These are phyloP conservation scores for Starmera pachycereana DNA, from an alignment of 805 yeast species.

Conservation along the genomic window DNA sequence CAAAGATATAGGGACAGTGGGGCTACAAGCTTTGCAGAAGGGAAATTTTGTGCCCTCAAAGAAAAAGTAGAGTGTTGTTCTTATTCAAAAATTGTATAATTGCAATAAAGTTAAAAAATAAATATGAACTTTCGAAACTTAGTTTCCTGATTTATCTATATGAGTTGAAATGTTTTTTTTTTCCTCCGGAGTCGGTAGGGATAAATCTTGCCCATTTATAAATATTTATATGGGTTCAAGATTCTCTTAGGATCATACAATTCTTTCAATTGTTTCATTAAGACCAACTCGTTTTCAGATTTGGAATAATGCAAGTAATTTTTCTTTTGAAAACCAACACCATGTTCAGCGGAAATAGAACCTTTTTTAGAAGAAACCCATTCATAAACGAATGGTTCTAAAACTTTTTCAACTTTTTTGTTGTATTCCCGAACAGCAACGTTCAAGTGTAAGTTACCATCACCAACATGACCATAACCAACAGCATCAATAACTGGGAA, in stretches of 20 bases:
- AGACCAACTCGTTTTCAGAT: slow-evolving; percentile 51
- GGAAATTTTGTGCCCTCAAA: slow-evolving; percentile 21
- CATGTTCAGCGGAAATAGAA: slow-evolving; percentile 95
- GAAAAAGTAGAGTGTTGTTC: neutral
- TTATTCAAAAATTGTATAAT: neutral
- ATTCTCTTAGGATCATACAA: slow-evolving; percentile 87
- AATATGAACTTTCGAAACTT: neutral
- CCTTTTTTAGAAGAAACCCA: slow-evolving; percentile 68
- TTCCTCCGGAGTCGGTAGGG: too few species aligned
- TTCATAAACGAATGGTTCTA: slow-evolving; percentile 94
- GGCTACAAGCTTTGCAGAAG: slow-evolving; percentile 36
- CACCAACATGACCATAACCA: slow-evolving; percentile 98
- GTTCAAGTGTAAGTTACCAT: slow-evolving; percentile 91
- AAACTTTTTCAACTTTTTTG: slow-evolving; percentile 63
- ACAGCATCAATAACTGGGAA: slow-evolving; percentile 82
- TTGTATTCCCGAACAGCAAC: slow-evolving; percentile 81
- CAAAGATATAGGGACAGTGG: slow-evolving; percentile 51
- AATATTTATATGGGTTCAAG: slow-evolving; percentile 89
- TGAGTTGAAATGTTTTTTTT: neutral
- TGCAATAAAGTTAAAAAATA: neutral
- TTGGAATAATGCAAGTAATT: slow-evolving; percentile 82
- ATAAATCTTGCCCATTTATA: too few species aligned
- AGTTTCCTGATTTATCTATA: neutral
- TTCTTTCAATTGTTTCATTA: slow-evolving; percentile 73
- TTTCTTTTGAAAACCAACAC: slow-evolving; percentile 93